These are phyloP conservation scores for Wickerhamomyces sp. DNA, from an alignment of 1,139 yeast genomes.

Conservation along the genomic window DNA sequence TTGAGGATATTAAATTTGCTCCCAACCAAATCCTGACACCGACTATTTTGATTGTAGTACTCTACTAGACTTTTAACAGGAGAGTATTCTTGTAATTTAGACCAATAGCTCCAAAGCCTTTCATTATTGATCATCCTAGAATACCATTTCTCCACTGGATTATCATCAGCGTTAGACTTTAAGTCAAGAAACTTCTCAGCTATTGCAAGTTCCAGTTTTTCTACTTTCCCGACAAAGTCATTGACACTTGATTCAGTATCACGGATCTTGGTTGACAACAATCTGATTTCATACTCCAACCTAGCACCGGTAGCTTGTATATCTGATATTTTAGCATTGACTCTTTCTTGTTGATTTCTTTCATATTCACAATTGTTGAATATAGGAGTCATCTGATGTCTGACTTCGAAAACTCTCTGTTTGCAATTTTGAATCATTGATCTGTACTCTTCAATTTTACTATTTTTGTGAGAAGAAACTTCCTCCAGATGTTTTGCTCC, in stretches of 20 bases:
- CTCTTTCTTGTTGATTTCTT: constrained; percentile 28
- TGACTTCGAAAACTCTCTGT: constrained; percentile 24
- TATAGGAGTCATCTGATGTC: constrained; percentile 31
- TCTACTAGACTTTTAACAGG: constrained; percentile 1
- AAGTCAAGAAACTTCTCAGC: constrained; percentile 2
- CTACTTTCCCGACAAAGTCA: constrained; percentile 39
- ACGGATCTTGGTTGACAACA: constrained; percentile 64
- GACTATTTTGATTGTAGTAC: not conserved
- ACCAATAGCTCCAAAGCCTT: constrained; percentile 2
- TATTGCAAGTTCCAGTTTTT: constrained; percentile 28
- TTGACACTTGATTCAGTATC: constrained; percentile 77
- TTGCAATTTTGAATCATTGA: constrained; percentile 23
- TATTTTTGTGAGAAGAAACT: constrained; percentile 12
- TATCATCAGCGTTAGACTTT: constrained; percentile 24
- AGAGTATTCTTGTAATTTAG: constrained; percentile 2
- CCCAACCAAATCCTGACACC: not conserved
- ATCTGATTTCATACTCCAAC: constrained; percentile 72
- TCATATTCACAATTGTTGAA: constrained; percentile 30
- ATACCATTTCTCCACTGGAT: constrained; percentile 23
- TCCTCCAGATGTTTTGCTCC: constrained; percentile 23
- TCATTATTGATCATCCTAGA: constrained; percentile 2
- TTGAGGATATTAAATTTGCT: not conserved
- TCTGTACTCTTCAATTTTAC: constrained; percentile 28
- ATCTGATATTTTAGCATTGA: constrained; percentile 52
- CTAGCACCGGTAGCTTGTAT: constrained; percentile 70